Evolutionary conservation across 2,329 filamentous ascomycete genomes (phyloP), one percentile per base, ranked within the genome.

Genomic region (Aspergillus glaucus): DNA sequence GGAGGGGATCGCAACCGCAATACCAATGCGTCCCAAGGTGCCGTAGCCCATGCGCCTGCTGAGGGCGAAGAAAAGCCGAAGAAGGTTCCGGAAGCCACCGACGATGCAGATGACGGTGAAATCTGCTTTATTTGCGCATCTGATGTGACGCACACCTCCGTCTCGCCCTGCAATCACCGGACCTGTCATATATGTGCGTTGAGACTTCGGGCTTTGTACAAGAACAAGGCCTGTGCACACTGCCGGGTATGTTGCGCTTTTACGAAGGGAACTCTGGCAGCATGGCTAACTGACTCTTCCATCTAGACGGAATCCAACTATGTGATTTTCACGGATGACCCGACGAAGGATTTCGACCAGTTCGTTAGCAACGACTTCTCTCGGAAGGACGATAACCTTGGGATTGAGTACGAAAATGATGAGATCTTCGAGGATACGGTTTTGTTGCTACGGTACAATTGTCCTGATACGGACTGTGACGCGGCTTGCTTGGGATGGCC

Each of bases 121-220:
- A 80, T 96, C 52, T 98, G 93, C 80, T 97, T 97, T 71, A 98
- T 98, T 63, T 98, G 93, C 71, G 92, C 93, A 49, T 95, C 91
- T 56, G 82, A 85, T 2, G 85, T 98, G 43, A 82, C 87, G 44
- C 90, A 97, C 73, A 84, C 88, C 60, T 87, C 91, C 8, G 83
- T 98, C 55, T 84, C 91, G 28, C 92, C 93, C 17, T 98, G 93
- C 72, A 97, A 96, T 69, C 93, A 98, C 72, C 81, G 88, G 49
- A 96, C 92, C 44, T 98, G 93, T 66, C 93, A 98, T 72, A 95
- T 97, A 56, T 98, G 93, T 69, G 86, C 90, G 8, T 74, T 98
- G 58, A 82, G 93, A 51, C 82, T 97, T 81, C 82, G 93, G 59
- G 93, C 92, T 1, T 75, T 98, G 41, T 98, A 97, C 73, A 97